A percentile compares a stretch with the other conserved stretches of the same genome.
phyloP scores from a whole-genome alignment of 1,284 basidiomycete species.

The Melampsora americana region DNA sequence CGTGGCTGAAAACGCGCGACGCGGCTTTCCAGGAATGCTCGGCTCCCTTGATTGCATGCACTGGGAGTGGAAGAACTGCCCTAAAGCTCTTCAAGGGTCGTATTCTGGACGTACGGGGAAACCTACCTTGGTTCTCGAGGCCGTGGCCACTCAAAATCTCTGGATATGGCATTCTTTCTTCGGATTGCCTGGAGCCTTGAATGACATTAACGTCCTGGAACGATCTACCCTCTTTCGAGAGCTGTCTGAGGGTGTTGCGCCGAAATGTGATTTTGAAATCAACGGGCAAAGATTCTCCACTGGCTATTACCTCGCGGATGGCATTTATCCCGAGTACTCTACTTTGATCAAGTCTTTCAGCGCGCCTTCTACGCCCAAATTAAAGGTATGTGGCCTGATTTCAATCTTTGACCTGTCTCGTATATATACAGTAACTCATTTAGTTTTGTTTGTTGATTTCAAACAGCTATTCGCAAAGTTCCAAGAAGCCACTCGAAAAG shows the following conservation, averaged over 20 bases:
- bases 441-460: too few relatives aligned
- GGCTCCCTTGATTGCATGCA: neutral
- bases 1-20: neutral
- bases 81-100: neutral
- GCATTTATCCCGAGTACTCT: neutral
- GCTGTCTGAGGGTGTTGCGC: neutral
- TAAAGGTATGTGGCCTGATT: too few relatives aligned
- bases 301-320: conserved; percentile 20
- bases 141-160: conserved; percentile 12
- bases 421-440: too few relatives aligned
- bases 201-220: too few relatives aligned
- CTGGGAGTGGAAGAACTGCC: too few relatives aligned
- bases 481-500: too few relatives aligned
- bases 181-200: conserved; percentile 21
- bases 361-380: too few relatives aligned
- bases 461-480: too few relatives aligned
- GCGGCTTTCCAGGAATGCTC: neutral
- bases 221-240: neutral
- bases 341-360: too few relatives aligned
- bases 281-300: neutral
- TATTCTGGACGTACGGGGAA: conserved; percentile 3
- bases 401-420: too few relatives aligned
- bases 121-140: conserved; percentile 13
- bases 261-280: neutral
- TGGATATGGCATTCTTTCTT: conserved; percentile 26